Evolutionary conservation across 1,284 basidiomycete species (phyloP).

Genomic region (Cutaneotrichosporon sp.): DNA sequence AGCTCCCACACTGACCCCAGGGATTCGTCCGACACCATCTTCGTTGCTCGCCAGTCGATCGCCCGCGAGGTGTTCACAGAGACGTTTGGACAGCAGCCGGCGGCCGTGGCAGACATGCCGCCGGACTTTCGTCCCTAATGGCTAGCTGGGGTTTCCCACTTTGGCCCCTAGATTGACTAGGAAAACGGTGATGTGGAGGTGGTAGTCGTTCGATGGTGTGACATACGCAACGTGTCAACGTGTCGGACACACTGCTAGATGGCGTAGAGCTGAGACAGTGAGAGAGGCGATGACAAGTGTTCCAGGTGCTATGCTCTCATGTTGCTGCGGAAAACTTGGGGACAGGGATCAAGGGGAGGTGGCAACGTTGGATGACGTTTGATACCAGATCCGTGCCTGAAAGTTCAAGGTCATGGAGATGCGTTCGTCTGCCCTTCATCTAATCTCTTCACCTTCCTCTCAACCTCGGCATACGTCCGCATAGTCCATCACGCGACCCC

Average conservation of each 20-base stretch:
- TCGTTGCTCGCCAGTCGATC: conserved; percentile 26
- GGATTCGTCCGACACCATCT: conserved; percentile 8
- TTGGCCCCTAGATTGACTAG: not conserved
- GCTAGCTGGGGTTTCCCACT: not conserved
- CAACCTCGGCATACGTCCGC: not conserved
- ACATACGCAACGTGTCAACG: too few species aligned
- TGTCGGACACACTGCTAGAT: too few species aligned
- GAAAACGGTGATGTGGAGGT: not conserved
- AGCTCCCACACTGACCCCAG: conserved; percentile 8
- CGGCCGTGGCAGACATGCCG: not conserved
- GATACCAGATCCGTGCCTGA: not conserved
- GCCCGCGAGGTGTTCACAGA: conserved; percentile 27
- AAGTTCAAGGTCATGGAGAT: not conserved
- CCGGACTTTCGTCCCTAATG: not conserved
- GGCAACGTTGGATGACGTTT: not conserved
- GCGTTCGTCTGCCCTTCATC: not conserved
- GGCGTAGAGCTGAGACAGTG: too few species aligned
- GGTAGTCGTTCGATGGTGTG: too few species aligned
- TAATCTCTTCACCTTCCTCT: not conserved
- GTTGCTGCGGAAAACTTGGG: not conserved
- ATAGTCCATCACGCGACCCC: not conserved
- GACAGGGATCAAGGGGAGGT: not conserved
- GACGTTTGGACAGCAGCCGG: conserved; percentile 28
- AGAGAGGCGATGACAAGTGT: conserved; percentile 1
- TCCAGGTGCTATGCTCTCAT: too few species aligned